Percentiles rank a stretch among this genome's conserved stretches.
Conservation (phyloP, 1,284 basidiomycete genomes). For the Gymnopus androsaceus region DNA sequence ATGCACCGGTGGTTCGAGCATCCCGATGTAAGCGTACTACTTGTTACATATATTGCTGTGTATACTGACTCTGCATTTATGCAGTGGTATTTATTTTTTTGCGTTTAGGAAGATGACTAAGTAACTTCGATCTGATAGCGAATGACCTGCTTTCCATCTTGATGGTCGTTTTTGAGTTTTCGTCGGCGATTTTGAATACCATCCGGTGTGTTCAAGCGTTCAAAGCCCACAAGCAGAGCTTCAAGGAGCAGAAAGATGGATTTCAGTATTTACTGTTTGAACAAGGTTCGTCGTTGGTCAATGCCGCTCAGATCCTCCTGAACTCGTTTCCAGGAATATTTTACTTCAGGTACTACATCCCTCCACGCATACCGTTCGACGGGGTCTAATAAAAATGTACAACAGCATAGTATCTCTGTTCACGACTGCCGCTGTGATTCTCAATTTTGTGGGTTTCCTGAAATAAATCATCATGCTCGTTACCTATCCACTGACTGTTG, state of each 20-base stretch:
- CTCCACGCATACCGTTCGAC: neutral
- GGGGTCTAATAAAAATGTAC: neutral
- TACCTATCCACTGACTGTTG: neutral
- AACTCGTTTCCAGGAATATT: conserved; percentile 20
- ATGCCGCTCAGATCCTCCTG: neutral
- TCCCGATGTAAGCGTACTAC: conserved; percentile 17
- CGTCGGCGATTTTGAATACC: conserved; percentile 26
- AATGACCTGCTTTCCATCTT: conserved; percentile 29
- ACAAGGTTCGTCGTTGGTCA: conserved; percentile 20
- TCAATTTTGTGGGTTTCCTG: conserved; percentile 29
- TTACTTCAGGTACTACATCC: conserved; percentile 28
- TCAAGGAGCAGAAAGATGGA: conserved; percentile 14
- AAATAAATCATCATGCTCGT: neutral
- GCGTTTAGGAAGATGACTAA: neutral
- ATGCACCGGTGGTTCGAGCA: conserved; percentile 19
- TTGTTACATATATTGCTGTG: neutral
- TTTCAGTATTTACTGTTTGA: conserved; percentile 22
- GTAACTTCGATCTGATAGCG: conserved; percentile 1
- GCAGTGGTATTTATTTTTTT: conserved; percentile 7
- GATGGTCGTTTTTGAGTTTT: conserved; percentile 31
- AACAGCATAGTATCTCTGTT: conserved; percentile 29
- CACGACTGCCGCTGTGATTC: conserved; percentile 29
- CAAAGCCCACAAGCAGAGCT: conserved; percentile 13
- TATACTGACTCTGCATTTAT: neutral
- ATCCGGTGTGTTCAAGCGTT: conserved; percentile 27